These are phyloP conservation scores for Epichloe bromicola DNA, from an alignment of 2,329 filamentous ascomycete genomes.

Conservation along the genomic window DNA sequence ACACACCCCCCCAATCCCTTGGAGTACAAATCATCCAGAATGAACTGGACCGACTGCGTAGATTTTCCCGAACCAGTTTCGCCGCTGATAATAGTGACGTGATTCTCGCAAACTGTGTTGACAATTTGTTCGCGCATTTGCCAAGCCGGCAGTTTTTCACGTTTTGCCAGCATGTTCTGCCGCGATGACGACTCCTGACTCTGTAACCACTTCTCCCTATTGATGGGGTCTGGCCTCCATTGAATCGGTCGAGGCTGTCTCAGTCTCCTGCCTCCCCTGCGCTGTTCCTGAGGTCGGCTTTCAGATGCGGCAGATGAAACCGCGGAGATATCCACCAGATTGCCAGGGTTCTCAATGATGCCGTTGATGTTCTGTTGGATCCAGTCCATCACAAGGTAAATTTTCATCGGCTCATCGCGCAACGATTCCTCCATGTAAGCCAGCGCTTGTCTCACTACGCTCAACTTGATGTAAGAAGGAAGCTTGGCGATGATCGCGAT, in stretches of 20 bases:
- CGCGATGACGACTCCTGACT: slow-evolving; percentile 53
- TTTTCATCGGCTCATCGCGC: slow-evolving; percentile 72
- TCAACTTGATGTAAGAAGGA: slow-evolving; percentile 87
- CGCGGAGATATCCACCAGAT: slow-evolving; percentile 69
- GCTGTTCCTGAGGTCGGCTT: slow-evolving; percentile 21
- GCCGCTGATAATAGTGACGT: slow-evolving; percentile 93
- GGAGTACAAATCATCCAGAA: slow-evolving; percentile 80
- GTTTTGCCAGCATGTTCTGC: slow-evolving; percentile 60
- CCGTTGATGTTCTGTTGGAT: slow-evolving; percentile 68
- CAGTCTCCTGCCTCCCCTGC: slow-evolving; percentile 16
- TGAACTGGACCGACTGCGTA: slow-evolving; percentile 91
- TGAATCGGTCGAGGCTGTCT: slow-evolving; percentile 45
- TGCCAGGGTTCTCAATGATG: slow-evolving; percentile 78
- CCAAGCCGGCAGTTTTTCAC: slow-evolving; percentile 78
- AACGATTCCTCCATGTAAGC: slow-evolving; percentile 57
- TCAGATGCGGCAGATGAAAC: slow-evolving; percentile 57
- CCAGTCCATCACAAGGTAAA: slow-evolving; percentile 87
- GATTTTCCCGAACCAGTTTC: slow-evolving; percentile 96
- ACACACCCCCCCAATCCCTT: slow-evolving; percentile 65
- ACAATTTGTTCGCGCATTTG: slow-evolving; percentile 66
- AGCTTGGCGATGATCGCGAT: slow-evolving; percentile 58
- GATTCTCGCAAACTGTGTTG: slow-evolving; percentile 56
- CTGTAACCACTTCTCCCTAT: slow-evolving; percentile 54
- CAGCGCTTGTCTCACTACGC: slow-evolving; percentile 67
- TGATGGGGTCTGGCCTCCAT: slow-evolving; percentile 48